Evolutionary conservation across 208 protist genomes (phyloP).

Genomic region (Angomonas ambiguus): DNA sequence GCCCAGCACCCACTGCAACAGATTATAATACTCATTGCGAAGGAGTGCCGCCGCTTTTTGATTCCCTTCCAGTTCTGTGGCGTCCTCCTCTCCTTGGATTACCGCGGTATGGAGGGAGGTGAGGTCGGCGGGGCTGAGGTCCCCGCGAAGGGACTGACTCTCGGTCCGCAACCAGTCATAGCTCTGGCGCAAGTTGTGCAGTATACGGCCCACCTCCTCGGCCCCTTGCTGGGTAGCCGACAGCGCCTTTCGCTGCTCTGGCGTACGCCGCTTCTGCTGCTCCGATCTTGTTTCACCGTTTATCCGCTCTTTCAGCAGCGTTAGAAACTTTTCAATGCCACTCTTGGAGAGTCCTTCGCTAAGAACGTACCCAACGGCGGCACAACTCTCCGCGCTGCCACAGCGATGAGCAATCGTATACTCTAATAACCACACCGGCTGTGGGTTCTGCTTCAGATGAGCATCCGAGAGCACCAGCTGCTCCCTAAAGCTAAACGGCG

Average conservation of each 20-base stretch:
- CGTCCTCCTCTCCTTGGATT: constrained; percentile 11
- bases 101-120: constrained; percentile 8
- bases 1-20: constrained; percentile 48
- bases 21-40: constrained; percentile 40
- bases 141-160: constrained; percentile 21
- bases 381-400: constrained; percentile 13
- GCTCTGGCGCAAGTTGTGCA: constrained; percentile 24
- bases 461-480: not conserved
- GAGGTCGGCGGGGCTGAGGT: not conserved
- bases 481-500: constrained; percentile 13
- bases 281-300: constrained; percentile 15
- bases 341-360: constrained; percentile 34
- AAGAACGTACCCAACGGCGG: constrained; percentile 42
- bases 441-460: constrained; percentile 23
- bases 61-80: constrained; percentile 19
- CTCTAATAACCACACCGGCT: constrained; percentile 38
- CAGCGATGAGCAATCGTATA: constrained; percentile 28
- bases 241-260: constrained; percentile 28
- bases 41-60: constrained; percentile 24
- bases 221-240: constrained; percentile 39
- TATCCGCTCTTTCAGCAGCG: constrained; percentile 32
- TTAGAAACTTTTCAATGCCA: constrained; percentile 21
- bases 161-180: constrained; percentile 37
- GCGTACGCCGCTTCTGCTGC: constrained; percentile 20
- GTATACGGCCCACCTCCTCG: constrained; percentile 32